Evolutionary conservation across 768 basidiomycete species (phyloP).

Genomic region (Cubamyces sp.): DNA sequence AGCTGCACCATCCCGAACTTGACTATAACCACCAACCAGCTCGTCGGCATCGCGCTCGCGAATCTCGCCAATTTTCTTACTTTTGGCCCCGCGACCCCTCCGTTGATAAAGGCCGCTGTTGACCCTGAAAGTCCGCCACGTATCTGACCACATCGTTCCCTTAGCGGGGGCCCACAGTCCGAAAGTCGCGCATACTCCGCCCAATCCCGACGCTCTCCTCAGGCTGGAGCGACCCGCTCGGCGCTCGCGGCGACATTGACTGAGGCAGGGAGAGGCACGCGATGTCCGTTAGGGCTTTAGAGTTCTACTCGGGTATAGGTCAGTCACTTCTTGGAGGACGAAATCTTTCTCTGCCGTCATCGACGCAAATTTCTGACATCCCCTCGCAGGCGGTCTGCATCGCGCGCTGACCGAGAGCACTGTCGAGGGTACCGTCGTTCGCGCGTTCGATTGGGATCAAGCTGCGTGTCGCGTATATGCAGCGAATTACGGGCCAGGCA

Average conservation of each 20-base stretch:
- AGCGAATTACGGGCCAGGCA: slow-evolving; percentile 54
- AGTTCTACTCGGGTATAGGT: slow-evolving; percentile 88
- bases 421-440: slow-evolving; percentile 51
- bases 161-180: not conserved
- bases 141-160: slow-evolving; percentile 1
- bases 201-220: not conserved
- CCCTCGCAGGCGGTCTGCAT: slow-evolving; percentile 67
- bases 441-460: slow-evolving; percentile 87
- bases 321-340: slow-evolving; percentile 20
- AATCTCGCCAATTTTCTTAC: slow-evolving; percentile 15
- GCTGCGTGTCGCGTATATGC: slow-evolving; percentile 71
- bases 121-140: slow-evolving; percentile 8
- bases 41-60: slow-evolving; percentile 6
- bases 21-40: slow-evolving; percentile 9
- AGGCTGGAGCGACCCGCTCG: not conserved
- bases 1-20: not conserved
- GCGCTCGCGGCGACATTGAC: not conserved
- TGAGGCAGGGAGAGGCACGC: not conserved
- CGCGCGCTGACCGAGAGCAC: slow-evolving; percentile 60
- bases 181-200: slow-evolving; percentile 10
- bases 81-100: slow-evolving; percentile 12
- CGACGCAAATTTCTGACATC: slow-evolving; percentile 4
- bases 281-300: slow-evolving; percentile 39
- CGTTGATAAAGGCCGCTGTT: slow-evolving; percentile 11
- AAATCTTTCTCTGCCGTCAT: not conserved